These are phyloP conservation scores for Panaeolus cyanescens DNA, from an alignment of 768 basidiomycete genomes.

Conservation along the genomic window DNA sequence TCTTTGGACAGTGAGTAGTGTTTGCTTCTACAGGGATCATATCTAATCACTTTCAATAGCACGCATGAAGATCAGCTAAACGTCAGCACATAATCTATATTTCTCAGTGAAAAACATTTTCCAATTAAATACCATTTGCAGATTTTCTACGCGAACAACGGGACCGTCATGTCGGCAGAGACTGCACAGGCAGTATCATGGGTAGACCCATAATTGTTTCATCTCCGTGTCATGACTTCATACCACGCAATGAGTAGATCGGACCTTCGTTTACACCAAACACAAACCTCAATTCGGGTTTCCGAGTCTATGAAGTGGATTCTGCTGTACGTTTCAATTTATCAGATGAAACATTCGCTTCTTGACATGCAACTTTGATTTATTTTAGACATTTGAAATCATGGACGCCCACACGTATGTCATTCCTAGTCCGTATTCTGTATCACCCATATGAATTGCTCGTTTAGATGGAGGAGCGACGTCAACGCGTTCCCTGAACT, in stretches of 20 bases:
- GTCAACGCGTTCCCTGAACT: slow-evolving; percentile 61
- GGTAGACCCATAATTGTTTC: slow-evolving; percentile 27
- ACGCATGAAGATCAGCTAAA: slow-evolving; percentile 75
- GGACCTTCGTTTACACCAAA: slow-evolving; percentile 71
- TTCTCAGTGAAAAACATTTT: not conserved
- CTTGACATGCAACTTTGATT: not conserved
- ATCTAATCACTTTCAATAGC: slow-evolving; percentile 17
- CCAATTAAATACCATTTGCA: slow-evolving; percentile 20
- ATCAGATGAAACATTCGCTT: not conserved
- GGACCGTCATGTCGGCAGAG: slow-evolving; percentile 53
- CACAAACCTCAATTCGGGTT: slow-evolving; percentile 75
- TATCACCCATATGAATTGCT: too few relatives aligned
- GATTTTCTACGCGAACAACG: slow-evolving; percentile 78
- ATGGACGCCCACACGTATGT: slow-evolving; percentile 77
- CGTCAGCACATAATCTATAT: slow-evolving; percentile 32
- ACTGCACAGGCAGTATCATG: slow-evolving; percentile 55
- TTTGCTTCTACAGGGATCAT: not conserved
- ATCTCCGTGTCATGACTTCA: not conserved
- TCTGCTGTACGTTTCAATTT: slow-evolving; percentile 50
- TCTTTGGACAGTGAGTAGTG: slow-evolving; percentile 61
- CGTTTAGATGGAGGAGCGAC: slow-evolving; percentile 64
- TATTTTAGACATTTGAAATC: slow-evolving; percentile 69
- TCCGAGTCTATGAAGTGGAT: slow-evolving; percentile 73
- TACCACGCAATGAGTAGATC: slow-evolving; percentile 39
- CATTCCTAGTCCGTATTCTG: not conserved